Conservation (phyloP, 768 basidiomycete genomes). For the Leccinellum rugosiceps region DNA sequence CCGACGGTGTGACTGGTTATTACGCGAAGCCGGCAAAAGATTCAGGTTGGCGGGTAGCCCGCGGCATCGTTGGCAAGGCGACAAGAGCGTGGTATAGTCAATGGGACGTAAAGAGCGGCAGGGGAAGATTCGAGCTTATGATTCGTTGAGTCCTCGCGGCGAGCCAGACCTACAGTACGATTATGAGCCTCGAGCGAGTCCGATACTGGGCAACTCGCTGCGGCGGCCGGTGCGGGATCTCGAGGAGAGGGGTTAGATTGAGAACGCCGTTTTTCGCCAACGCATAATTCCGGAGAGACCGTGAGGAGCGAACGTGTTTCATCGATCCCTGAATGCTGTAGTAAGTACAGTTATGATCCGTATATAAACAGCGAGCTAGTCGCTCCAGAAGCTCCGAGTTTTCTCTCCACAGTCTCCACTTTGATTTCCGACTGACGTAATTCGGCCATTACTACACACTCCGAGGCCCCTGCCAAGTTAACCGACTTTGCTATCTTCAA, state of each 20-base stretch:
- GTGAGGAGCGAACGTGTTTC: slow-evolving; percentile 12
- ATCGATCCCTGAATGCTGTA: neutral
- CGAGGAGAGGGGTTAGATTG: neutral
- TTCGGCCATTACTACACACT: neutral
- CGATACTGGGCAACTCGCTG: neutral
- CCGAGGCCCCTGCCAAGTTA: slow-evolving; percentile 5
- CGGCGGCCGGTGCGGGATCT: neutral
- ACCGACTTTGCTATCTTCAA: neutral
- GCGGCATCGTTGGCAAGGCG: neutral
- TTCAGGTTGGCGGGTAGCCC: neutral
- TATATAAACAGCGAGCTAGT: neutral
- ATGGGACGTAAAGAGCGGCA: neutral
- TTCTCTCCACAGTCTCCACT: neutral
- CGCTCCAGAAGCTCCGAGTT: neutral
- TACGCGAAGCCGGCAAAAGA: neutral
- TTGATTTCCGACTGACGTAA: slow-evolving; percentile 18
- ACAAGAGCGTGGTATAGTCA: neutral
- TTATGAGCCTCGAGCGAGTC: neutral
- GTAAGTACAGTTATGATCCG: neutral
- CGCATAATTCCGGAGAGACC: slow-evolving; percentile 13
- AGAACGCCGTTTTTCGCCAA: slow-evolving; percentile 1
- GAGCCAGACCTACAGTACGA: neutral
- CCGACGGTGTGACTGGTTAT: neutral
- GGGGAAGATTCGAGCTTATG: neutral
- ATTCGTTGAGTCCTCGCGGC: no score